Conservation (phyloP, 2,329 filamentous ascomycete genomes). For the Shiraia sp. region DNA sequence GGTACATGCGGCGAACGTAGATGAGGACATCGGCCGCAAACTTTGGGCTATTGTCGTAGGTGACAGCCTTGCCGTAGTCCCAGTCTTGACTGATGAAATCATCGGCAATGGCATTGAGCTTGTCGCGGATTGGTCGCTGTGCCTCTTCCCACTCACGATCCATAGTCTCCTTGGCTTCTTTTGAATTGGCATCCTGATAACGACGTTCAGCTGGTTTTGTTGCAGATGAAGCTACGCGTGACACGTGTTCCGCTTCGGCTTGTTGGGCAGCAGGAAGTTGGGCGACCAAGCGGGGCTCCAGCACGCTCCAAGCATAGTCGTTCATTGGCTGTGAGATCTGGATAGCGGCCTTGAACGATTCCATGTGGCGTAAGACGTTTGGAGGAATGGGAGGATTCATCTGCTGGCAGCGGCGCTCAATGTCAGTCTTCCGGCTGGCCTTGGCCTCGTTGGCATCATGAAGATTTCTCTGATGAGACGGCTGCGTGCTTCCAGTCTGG, state of each 20-base stretch:
- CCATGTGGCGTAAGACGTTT: constrained; percentile 68
- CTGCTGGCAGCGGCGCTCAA: constrained; percentile 69
- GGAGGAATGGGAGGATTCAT: constrained; percentile 68
- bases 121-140: constrained; percentile 68
- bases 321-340: constrained; percentile 70
- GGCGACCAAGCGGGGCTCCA: constrained; percentile 68
- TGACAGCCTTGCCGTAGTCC: constrained; percentile 66
- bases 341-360: constrained; percentile 73
- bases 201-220: constrained; percentile 53
- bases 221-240: constrained; percentile 50
- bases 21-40: constrained; percentile 75
- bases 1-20: constrained; percentile 69
- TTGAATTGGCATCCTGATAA: constrained; percentile 53
- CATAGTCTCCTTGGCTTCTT: constrained; percentile 61
- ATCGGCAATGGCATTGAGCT: constrained; percentile 69
- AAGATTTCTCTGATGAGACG: constrained; percentile 55
- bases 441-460: constrained; percentile 68
- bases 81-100: constrained; percentile 69
- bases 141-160: constrained; percentile 73
- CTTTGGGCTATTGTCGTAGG: constrained; percentile 64
- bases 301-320: constrained; percentile 69
- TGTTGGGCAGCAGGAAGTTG: constrained; percentile 69
- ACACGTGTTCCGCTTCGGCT: constrained; percentile 56
- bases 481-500: constrained; percentile 26
- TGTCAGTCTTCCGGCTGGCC: constrained; percentile 67